phyloP scores from a whole-genome alignment of 2,329 filamentous ascomycete genomes.

The Trichoderma lentiforme region DNA sequence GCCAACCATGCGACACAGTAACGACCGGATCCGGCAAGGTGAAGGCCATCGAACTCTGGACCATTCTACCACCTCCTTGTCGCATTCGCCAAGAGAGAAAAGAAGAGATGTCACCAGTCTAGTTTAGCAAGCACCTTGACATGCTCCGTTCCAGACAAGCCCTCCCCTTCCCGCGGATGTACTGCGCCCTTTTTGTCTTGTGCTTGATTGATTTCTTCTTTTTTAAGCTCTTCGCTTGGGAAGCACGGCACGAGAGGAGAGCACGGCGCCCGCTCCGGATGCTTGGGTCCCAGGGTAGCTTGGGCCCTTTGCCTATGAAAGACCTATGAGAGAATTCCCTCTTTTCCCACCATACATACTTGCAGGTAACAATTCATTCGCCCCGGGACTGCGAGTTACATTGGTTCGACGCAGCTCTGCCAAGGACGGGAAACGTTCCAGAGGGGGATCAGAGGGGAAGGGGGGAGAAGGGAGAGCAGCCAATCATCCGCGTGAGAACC shows the following conservation, averaged over 20 bases:
- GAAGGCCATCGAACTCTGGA: neutral
- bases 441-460: neutral
- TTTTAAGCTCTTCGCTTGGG: constrained; percentile 8
- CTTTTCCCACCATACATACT: neutral
- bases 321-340: neutral
- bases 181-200: constrained; percentile 1
- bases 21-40: constrained; percentile 8
- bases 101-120: constrained; percentile 9
- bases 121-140: neutral
- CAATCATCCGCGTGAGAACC: constrained; percentile 16
- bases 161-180: neutral
- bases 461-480: neutral
- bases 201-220: neutral
- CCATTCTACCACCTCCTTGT: neutral
- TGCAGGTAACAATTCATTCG: neutral
- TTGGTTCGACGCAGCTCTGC: neutral
- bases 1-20: constrained; percentile 14
- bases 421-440: neutral
- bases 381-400: neutral
- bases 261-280: neutral
- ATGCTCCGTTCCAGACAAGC: neutral
- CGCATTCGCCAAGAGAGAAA: neutral
- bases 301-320: neutral
- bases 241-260: neutral
- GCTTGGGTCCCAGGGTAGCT: neutral